Evolutionary conservation across 495 filamentous ascomycete genomes (phyloP), one percentile per base, ranked within the genome.

Genomic region (Penicillium steckii): DNA sequence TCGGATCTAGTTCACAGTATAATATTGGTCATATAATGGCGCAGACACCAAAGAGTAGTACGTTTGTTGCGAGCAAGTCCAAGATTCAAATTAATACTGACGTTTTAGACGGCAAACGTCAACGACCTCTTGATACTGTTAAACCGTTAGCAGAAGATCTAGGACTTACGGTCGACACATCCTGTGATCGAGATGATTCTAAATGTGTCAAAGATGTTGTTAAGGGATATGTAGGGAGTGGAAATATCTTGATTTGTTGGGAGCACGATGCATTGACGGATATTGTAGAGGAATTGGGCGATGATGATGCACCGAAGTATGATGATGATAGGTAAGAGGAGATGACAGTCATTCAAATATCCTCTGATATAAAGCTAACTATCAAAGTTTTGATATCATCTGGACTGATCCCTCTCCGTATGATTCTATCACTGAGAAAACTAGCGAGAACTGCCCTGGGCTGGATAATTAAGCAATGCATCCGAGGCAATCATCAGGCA

Each of bases 241-340:
- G 78, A 24, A 84, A 84, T 55, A 76, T 84, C 8, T 59, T 84
- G 5, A 74, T 84, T 38, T 84, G 79, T 68, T 83, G 80, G 80
- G 73, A 83, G 52, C 80, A 84, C 55, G 63, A 68, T 23, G 55
- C 61, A 12, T 57, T 80, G 35, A 72, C 66, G n/a, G 69, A 76
- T 56, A 77, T 82, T 47, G 66, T 71, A 2, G 47, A 73, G 54
- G 46, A 67, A 30, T 48, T 81, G 42, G 77, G 78, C 7, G 75
- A 68, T 46, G 51, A 70, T 13, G 44, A 74, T 64, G 66, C 67
- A 1, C 67, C 69, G 5, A 24, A 46, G 12, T 72, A 70, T 56
- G 66, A 71, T 0, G 65, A 66, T 56, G 69, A 71, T 29, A 59
- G 60, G 65, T 71, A 41, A 55, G 60, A 60, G 0, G n/a, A n/a